Percentiles rank a stretch among this genome's conserved stretches.
Conservation (phyloP, 2,329 filamentous ascomycete species). For the Helminthosporium solani region DNA sequence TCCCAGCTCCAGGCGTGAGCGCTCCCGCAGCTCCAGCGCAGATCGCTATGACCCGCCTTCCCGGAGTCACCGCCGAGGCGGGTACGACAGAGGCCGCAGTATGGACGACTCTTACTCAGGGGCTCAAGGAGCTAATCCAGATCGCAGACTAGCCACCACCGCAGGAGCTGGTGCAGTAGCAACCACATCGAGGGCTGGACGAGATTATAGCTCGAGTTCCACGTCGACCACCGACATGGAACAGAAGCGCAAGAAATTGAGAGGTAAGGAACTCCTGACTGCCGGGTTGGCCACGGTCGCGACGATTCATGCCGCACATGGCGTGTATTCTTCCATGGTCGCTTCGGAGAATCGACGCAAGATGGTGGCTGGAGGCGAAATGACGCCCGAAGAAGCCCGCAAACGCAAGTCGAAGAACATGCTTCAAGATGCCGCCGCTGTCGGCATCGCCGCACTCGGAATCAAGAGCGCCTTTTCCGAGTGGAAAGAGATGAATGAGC, state of each 20-base stretch:
- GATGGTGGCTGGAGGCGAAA: constrained; percentile 63
- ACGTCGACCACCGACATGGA: constrained; percentile 64
- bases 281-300: constrained; percentile 67
- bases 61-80: constrained; percentile 44
- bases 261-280: constrained; percentile 65
- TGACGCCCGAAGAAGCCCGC: constrained; percentile 61
- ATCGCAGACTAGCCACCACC: constrained; percentile 41
- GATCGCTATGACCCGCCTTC: constrained; percentile 54
- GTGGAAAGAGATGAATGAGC: constrained; percentile 67
- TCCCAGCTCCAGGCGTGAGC: constrained; percentile 47
- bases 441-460: constrained; percentile 66
- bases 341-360: constrained; percentile 62
- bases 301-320: constrained; percentile 68
- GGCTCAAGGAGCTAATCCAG: constrained; percentile 37
- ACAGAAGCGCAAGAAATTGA: constrained; percentile 62
- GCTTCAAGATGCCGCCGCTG: constrained; percentile 64
- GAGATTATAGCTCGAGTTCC: constrained; percentile 38
- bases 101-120: constrained; percentile 47
- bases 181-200: constrained; percentile 17
- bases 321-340: constrained; percentile 63
- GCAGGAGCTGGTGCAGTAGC: constrained; percentile 40
- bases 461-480: constrained; percentile 66
- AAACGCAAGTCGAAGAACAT: constrained; percentile 64
- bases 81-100: constrained; percentile 41
- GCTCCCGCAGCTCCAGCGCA: constrained; percentile 49